Conservation (phyloP, 2,329 filamentous ascomycete genomes). For the Cephalotrichum gorgonifer region DNA sequence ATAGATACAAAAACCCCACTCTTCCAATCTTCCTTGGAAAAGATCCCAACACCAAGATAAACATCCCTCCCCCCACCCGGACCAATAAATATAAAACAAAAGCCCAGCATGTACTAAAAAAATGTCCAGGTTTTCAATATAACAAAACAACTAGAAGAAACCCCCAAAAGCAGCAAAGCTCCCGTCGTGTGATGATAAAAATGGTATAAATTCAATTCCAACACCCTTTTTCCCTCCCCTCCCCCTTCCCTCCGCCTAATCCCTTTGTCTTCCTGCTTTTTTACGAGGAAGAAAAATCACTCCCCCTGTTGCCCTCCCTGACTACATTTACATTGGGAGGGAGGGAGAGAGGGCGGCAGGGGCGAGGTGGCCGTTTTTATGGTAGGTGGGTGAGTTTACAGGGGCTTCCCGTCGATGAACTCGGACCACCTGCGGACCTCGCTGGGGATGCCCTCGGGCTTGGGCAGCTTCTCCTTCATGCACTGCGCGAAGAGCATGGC, state of each 20-base stretch:
- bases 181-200: no score
- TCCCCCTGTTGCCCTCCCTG: neutral
- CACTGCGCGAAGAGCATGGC: constrained; percentile 92
- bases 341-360: neutral
- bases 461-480: constrained; percentile 92
- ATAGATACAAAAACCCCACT: no score
- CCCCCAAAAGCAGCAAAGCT: no score
- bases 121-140: no score
- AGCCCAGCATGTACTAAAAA: no score
- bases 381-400: constrained; percentile 36
- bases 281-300: constrained; percentile 4
- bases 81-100: no score
- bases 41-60: no score
- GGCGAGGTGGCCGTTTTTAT: neutral
- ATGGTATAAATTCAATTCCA: constrained; percentile 1
- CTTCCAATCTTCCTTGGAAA: no score
- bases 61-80: no score
- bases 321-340: neutral
- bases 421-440: constrained; percentile 94
- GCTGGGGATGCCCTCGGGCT: constrained; percentile 73
- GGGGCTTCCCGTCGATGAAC: constrained; percentile 78
- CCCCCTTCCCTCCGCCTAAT: neutral
- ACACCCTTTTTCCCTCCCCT: neutral
- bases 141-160: no score
- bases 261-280: neutral